A percentile compares a stretch with the other conserved stretches of the same genome.
These are phyloP conservation scores for Curvularia sp. DNA, from an alignment of 2,329 filamentous ascomycete species.

Conservation along the genomic window DNA sequence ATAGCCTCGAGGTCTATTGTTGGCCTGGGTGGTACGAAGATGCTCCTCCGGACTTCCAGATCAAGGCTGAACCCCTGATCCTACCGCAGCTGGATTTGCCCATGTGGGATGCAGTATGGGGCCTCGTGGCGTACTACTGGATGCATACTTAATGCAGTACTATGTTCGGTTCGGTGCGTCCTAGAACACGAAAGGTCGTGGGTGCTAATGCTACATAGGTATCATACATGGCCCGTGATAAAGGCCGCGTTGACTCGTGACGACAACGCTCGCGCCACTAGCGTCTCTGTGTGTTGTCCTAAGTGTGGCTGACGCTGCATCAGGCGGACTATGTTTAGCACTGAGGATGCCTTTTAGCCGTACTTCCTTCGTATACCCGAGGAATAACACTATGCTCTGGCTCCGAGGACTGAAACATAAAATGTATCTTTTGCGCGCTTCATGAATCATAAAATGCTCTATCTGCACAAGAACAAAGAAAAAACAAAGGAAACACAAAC, in stretches of 20 bases:
- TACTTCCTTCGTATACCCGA: neutral
- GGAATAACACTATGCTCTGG: no score
- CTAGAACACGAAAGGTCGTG: slow-evolving; percentile 3
- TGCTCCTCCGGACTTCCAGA: no score
- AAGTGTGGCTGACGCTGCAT: neutral
- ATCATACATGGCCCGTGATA: slow-evolving; percentile 4
- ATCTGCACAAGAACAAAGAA: slow-evolving; percentile 1
- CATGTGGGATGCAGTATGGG: no score
- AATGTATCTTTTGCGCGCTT: neutral
- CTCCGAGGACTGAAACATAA: neutral
- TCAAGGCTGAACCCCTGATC: no score
- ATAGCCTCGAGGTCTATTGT: neutral
- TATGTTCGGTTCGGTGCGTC: neutral
- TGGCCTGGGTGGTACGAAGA: neutral
- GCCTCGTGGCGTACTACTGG: no score
- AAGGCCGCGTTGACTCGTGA: slow-evolving; percentile 11
- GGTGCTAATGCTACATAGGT: neutral
- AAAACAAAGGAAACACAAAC: neutral
- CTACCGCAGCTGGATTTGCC: no score
- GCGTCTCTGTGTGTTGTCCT: neutral
- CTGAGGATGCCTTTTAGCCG: neutral
- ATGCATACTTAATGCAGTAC: no score
- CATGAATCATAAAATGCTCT: slow-evolving; percentile 4
- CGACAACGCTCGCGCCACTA: slow-evolving; percentile 10
- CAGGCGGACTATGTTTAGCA: slow-evolving; percentile 3